Evolutionary conservation across 768 basidiomycete genomes (phyloP).

Genomic region (Russula ochroleuca): DNA sequence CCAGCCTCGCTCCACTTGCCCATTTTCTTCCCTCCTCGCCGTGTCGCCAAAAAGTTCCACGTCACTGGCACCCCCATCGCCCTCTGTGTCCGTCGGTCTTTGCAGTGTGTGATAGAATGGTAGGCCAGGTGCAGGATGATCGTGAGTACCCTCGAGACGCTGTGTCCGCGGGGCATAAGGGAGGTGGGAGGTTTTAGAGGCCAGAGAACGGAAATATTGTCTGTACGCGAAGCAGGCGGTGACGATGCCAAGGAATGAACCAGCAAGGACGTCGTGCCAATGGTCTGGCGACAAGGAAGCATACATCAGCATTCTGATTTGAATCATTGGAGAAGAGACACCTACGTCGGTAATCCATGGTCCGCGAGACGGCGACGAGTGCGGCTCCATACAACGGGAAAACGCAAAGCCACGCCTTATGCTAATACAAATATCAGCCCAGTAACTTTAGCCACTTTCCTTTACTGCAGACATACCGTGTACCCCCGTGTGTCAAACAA

Average conservation of each 20-base stretch:
- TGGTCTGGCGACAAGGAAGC: slow-evolving; percentile 52
- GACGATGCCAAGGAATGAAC: slow-evolving; percentile 66
- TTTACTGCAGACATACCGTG: slow-evolving; percentile 42
- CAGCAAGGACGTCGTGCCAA: slow-evolving; percentile 87
- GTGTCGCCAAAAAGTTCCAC: slow-evolving; percentile 31
- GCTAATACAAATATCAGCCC: slow-evolving; percentile 25
- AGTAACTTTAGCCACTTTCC: background rate
- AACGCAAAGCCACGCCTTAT: slow-evolving; percentile 79
- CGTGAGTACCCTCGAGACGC: slow-evolving; percentile 39
- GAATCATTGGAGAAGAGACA: slow-evolving; percentile 22
- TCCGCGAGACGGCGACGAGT: slow-evolving; percentile 77
- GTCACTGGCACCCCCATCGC: slow-evolving; percentile 21
- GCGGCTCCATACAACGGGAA: slow-evolving; percentile 74
- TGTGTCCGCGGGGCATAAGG: slow-evolving; percentile 67
- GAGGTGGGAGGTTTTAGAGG: slow-evolving; percentile 56
- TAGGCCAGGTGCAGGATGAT: slow-evolving; percentile 15
- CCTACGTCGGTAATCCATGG: slow-evolving; percentile 88
- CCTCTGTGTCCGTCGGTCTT: slow-evolving; percentile 12
- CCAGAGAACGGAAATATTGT: slow-evolving; percentile 78
- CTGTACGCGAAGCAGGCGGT: slow-evolving; percentile 75
- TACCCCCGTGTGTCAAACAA: slow-evolving; percentile 81
- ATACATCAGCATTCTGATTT: slow-evolving; percentile 23
- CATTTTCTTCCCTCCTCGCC: slow-evolving; percentile 34
- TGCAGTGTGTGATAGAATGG: background rate
- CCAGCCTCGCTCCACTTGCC: slow-evolving; percentile 23